Evolutionary conservation across 176 grass and related monocot species (phyloP), one percentile per base, ranked within the genome.

Genomic region (Melocanna baccifera): DNA sequence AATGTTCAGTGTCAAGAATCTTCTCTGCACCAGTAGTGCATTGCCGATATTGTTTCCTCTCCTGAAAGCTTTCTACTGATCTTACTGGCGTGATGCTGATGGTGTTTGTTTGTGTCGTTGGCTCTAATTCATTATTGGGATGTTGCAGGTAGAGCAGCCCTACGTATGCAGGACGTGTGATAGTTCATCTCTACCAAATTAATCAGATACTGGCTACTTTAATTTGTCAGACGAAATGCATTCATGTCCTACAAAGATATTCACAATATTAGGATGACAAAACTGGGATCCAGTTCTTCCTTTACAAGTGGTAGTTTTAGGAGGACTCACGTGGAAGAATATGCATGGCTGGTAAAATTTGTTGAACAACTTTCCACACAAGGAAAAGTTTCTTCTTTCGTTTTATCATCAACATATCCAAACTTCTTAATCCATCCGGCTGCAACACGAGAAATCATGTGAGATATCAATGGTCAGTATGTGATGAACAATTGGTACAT

Each of bases 181-280:
- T 68, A 52, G 87, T 67, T 80, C 82, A 42, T 70, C 76, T 62
- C 70, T 69, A 85, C 87, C 77, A 7, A 61, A 85, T 47, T 51
- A 69, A 51, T 80, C 62, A 29, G 58, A 84, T 40, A 4, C 5
- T 46, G 29, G 57, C 61, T 78, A 45, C 12, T 62, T 39, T 63
- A 9, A 22, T 43, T 43, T 25, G 7, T 4, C 7, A 52, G 32
- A 51, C 1, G 37, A 30, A 75, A 70, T 62, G 28, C 18, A 37
- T 29, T 1, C 58, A 28, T 65, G 39, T 8, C 67, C 39, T 67
- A 40, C 0, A 56, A 7, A 78, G 22, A 66, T 47, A 73, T 7
- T 46, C 65, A 45, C 28, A 20, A 9, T 22, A 70, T 52, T 51
- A 34, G 16, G 50, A 40, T 39, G 1, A 3, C 41, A 9, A 10